Evolutionary conservation across 2,329 filamentous ascomycete genomes (phyloP).

Genomic region (Drechmeria coniospora): DNA sequence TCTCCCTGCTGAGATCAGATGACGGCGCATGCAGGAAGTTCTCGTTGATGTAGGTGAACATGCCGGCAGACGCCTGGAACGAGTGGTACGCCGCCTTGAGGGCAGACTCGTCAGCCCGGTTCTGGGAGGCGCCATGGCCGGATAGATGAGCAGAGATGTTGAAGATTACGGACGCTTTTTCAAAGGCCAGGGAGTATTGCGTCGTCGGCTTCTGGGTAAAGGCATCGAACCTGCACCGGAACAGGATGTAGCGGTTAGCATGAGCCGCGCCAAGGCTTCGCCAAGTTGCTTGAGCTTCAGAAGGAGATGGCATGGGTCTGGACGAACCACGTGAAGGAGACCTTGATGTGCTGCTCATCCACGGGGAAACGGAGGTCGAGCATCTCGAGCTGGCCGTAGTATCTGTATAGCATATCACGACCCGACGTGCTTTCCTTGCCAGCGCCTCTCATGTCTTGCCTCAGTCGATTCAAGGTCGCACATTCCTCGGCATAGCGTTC

Average conservation of each 20-base stretch:
- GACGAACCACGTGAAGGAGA: slow-evolving; percentile 85
- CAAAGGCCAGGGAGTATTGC: slow-evolving; percentile 91
- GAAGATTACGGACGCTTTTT: slow-evolving; percentile 98
- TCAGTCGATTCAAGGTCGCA: slow-evolving; percentile 77
- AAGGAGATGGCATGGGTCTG: slow-evolving; percentile 10
- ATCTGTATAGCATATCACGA: slow-evolving; percentile 84
- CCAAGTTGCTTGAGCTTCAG: background rate
- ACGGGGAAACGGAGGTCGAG: slow-evolving; percentile 90
- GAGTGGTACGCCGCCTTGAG: slow-evolving; percentile 96
- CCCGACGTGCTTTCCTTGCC: slow-evolving; percentile 93
- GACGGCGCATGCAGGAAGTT: slow-evolving; percentile 97
- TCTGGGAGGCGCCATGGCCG: slow-evolving; percentile 86
- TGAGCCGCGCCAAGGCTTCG: background rate
- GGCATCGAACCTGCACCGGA: slow-evolving; percentile 77
- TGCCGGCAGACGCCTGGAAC: slow-evolving; percentile 93
- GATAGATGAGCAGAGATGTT: slow-evolving; percentile 96
- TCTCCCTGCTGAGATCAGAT: slow-evolving; percentile 88
- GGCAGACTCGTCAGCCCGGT: slow-evolving; percentile 78
- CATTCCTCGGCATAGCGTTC: slow-evolving; percentile 95
- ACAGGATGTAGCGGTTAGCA: slow-evolving; percentile 4
- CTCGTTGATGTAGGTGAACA: slow-evolving; percentile 99
- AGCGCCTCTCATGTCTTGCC: slow-evolving; percentile 96
- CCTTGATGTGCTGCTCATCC: slow-evolving; percentile 98
- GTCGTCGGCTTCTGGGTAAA: slow-evolving; percentile 97
- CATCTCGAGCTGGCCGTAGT: slow-evolving; percentile 93